Evolutionary conservation across 73 alveolate species (phyloP).

Genomic region (Tetrahymena thermophila): DNA sequence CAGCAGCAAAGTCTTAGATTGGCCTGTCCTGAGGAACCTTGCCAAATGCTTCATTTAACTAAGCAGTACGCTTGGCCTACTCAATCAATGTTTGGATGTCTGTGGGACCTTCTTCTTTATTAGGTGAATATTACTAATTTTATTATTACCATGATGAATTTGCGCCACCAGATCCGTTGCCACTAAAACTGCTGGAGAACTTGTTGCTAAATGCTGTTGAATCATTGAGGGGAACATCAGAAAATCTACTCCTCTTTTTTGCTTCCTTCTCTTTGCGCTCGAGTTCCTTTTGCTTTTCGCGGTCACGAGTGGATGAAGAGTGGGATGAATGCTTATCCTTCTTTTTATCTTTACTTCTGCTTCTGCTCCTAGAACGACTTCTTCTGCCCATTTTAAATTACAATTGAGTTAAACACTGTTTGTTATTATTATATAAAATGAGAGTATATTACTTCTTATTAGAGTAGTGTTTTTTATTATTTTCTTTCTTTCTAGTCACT

Average conservation of each 20-base stretch:
- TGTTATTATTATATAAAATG: neutral
- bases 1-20: neutral
- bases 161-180: neutral
- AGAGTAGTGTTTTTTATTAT: neutral
- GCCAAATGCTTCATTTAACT: neutral
- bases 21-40: neutral
- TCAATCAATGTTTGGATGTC: neutral
- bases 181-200: neutral
- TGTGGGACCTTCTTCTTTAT: neutral
- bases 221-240: conserved; percentile 1
- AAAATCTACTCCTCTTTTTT: neutral
- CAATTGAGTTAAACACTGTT: neutral
- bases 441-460: neutral
- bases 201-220: neutral
- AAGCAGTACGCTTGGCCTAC: neutral
- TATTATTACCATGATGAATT: neutral
- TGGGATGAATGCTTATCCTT: neutral
- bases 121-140: neutral
- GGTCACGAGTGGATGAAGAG: neutral
- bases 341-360: neutral
- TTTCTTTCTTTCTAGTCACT: neutral
- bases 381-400: conserved; percentile 1
- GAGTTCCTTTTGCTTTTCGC: neutral
- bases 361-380: neutral
- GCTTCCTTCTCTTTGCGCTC: neutral